phyloP scores from a whole-genome alignment of 2,329 filamentous ascomycete species.

The Nemania diffusa region DNA sequence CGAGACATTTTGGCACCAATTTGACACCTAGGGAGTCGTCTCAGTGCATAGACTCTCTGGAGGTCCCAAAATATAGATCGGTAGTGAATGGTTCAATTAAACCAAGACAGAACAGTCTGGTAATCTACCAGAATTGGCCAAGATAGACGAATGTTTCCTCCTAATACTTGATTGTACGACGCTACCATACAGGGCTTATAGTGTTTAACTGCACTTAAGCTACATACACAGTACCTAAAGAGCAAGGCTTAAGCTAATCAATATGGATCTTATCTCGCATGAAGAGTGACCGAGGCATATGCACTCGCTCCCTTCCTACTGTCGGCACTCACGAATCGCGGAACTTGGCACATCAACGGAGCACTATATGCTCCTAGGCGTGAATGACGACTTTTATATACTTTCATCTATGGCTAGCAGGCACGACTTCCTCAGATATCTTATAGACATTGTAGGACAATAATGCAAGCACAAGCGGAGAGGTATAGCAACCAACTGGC shows the following conservation, averaged over 20 bases:
- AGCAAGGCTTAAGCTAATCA: constrained; percentile 12
- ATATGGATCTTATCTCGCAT: constrained; percentile 12
- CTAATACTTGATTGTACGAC: constrained; percentile 9
- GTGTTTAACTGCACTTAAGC: not conserved
- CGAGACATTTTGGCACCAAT: constrained; percentile 31
- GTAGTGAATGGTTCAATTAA: constrained; percentile 7
- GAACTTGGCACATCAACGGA: not conserved
- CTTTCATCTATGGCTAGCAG: not conserved
- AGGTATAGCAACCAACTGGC: not conserved
- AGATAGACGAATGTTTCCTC: constrained; percentile 3
- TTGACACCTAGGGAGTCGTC: constrained; percentile 21
- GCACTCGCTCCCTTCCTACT: constrained; percentile 2
- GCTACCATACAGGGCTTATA: not conserved
- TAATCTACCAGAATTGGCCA: not conserved
- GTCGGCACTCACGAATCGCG: constrained; percentile 4
- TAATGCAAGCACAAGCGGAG: not conserved
- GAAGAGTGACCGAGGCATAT: constrained; percentile 20
- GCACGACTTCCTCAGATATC: not conserved
- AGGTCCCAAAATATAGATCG: not conserved
- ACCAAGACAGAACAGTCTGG: constrained; percentile 4
- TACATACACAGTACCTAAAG: not conserved
- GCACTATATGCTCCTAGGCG: not conserved
- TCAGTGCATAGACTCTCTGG: not conserved
- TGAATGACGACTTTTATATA: not conserved
- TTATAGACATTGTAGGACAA: not conserved